Base-by-base conservation (phyloP, 78 protist genomes). In the Anaeramoeba flamelloides region DNA sequence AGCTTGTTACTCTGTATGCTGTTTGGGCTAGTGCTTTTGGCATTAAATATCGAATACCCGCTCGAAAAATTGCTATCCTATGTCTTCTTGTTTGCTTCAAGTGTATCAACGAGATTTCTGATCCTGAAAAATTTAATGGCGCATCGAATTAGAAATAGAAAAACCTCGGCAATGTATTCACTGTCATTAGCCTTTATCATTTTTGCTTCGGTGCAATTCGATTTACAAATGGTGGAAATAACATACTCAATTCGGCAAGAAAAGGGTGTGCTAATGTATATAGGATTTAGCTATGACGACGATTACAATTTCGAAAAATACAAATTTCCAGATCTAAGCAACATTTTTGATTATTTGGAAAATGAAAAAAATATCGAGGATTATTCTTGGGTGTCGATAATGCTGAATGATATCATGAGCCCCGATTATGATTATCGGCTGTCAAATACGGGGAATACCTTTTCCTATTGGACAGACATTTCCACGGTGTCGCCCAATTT, bases 111-210 rank as follows among this genome's bases (percentile, higher is more conserved):
- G 39, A 74, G 85, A 2, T 22, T n/a, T 31, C 3, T 93, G 64
- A 78, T 93, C 1, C 2, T 76, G 40, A 93, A 91, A 86, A 94
- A 94, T 65, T 65, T 94, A 2, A 85, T 88, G 0, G 91, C 97
- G 31, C 97, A 94, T 78, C 79, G 93, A n/a, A 12, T 34, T n/a
- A 74, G 96, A 32, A 94, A 94, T 78, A 81, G 97, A 41, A 92
- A 94, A 87, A 93, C 97, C 8, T 86, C 95, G 2, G 12, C 90
- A 69, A 89, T 92, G 92, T 94, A 88, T 77, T 82, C 96, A 22
- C 39, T 88, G 1, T 38, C 91, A 1, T 76, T 94, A 77, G 90
- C 85, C 33, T 92, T 94, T 81, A 86, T 94, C 40, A 85, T 92
- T 76, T 94, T 94, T 77, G 85, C 92, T 75, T 53, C 84, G 34